Evolutionary conservation across 2,329 filamentous ascomycete genomes (phyloP), one percentile per base, ranked within the genome.

Genomic region (Fusarium begoniae): DNA sequence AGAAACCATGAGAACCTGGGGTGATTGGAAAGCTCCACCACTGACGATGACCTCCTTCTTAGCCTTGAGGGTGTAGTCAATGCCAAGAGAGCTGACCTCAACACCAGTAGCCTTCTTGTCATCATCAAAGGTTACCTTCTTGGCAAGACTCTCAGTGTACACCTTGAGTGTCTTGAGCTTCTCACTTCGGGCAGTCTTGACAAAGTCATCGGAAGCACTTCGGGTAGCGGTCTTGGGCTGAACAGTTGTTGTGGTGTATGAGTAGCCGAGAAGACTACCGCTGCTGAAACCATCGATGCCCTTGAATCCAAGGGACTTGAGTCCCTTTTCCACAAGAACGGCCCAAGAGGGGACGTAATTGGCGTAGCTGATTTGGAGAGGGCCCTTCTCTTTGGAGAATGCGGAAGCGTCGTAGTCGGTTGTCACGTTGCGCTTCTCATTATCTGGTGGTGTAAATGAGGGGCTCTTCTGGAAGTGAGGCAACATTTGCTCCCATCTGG

Each of bases 101-200:
- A 87, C 85, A 10, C 84, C 84, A 0, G 79, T 83, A 1, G 85
- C 86, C 53, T 78, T 83, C 44, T 79, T 84, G 2, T 81, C 70
- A 0, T 44, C 44, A 56, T 85, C 74, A 51, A 88, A 89, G 0
- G 87, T 30, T 2, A 90, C 82, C 47, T 81, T 83, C 71, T 84
- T 83, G 6, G 84, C 87, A 9, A 84, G 77, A 0, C 85, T 86
- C 8, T 81, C 63, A 0, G 76, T 78, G 56, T 84, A 87, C 1
- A 87, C 76, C 7, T 78, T 83, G 7, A 87, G 78, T 13, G 81
- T 78, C 0, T 79, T 75, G n/a, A 75, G 73, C 2, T 75, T 66
- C 37, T 74, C 70, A 17, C 76, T 74, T 8, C 78, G 80, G 2
- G 78, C 79, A 17, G 58, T 32, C 47, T 78, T 75, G n/a, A 80